Evolutionary conservation across 192 early-diverging fungal genomes (phyloP).

Genomic region (Diversispora epigaea): DNA sequence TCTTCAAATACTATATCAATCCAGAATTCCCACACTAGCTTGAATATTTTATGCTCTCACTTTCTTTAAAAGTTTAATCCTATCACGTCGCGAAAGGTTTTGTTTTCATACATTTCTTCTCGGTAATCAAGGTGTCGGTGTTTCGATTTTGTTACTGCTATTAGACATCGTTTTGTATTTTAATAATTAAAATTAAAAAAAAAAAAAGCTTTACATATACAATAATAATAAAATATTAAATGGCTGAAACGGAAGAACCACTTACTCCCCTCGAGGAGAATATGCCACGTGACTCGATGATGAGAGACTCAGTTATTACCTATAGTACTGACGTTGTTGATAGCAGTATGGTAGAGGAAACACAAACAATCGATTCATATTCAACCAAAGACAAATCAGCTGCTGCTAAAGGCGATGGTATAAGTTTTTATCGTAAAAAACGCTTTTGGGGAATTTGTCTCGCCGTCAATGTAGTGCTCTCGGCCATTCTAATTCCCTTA

Average conservation of each 20-base stretch:
- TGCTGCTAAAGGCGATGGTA: no score
- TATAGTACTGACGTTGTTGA: neutral
- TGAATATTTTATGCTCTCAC: no score
- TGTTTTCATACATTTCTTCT: no score
- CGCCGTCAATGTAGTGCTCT: conserved; percentile 36
- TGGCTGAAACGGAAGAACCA: neutral
- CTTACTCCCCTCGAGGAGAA: neutral
- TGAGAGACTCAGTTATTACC: neutral
- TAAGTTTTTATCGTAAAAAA: conserved; percentile 44
- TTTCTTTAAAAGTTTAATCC: no score
- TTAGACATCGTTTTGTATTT: no score
- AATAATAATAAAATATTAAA: neutral
- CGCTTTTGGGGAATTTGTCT: conserved; percentile 52
- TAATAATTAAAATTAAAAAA: neutral
- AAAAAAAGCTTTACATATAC: neutral
- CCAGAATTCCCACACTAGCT: no score
- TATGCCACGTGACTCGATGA: neutral
- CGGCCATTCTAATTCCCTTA: conserved; percentile 47
- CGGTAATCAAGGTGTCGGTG: no score
- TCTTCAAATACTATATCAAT: no score
- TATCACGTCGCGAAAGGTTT: no score
- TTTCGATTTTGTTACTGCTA: no score
- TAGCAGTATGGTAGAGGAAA: neutral
- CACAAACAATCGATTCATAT: no score
- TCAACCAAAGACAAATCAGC: neutral